phyloP scores from a whole-genome alignment of 2,329 filamentous ascomycete genomes.

The Aspergillus ruber region DNA sequence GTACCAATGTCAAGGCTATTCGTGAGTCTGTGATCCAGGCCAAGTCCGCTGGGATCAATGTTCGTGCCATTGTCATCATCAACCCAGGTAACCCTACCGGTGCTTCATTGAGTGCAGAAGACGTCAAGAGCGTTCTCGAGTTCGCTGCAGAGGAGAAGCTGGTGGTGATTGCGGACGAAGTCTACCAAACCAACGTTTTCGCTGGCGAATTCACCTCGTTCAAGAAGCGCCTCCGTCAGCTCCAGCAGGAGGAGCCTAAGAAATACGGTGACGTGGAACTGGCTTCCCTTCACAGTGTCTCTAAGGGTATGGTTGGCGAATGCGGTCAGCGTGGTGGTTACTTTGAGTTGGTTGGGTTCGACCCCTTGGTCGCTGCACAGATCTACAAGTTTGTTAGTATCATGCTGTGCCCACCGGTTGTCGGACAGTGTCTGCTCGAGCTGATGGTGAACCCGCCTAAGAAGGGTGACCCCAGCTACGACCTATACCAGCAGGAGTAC shows the following conservation, averaged over 20 bases:
- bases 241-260: conserved; percentile 68
- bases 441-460: conserved; percentile 95
- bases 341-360: conserved; percentile 91
- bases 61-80: conserved; percentile 91
- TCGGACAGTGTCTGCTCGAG: conserved; percentile 94
- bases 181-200: conserved; percentile 99
- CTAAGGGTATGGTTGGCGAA: conserved; percentile 98
- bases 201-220: conserved; percentile 90
- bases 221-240: conserved; percentile 74
- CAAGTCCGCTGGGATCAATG: conserved; percentile 69
- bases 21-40: conserved; percentile 67
- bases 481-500: conserved; percentile 80
- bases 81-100: conserved; percentile 98
- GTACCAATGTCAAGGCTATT: conserved; percentile 77
- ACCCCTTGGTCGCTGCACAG: conserved; percentile 75
- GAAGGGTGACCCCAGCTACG: conserved; percentile 74
- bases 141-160: conserved; percentile 79
- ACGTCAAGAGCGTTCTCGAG: conserved; percentile 78
- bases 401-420: conserved; percentile 88
- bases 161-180: conserved; percentile 90
- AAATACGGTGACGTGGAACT: conserved; percentile 83
- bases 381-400: conserved; percentile 99
- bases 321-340: conserved; percentile 96
- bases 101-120: conserved; percentile 69
- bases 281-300: conserved; percentile 84